These are phyloP conservation scores for Dactylis glomerata DNA, from an alignment of 176 grass and related monocot species.

Conservation along the genomic window DNA sequence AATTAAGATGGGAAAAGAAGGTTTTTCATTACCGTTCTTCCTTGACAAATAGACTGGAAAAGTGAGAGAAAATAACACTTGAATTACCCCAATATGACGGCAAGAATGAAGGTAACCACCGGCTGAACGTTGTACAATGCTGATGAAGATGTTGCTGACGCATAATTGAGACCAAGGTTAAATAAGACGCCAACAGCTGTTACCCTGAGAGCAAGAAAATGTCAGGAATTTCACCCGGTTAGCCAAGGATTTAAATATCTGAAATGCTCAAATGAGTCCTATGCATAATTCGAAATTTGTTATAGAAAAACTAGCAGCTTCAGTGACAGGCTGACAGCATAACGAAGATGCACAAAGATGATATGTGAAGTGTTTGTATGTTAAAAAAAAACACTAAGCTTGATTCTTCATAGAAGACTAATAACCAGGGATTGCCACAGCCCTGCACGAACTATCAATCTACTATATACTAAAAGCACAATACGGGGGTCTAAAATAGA, in stretches of 20 bases:
- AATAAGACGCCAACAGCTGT: constrained; percentile 35
- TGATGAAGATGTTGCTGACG: constrained; percentile 50
- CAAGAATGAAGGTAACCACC: constrained; percentile 62
- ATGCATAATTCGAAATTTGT: neutral
- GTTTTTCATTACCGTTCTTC: neutral
- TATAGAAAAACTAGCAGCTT: neutral
- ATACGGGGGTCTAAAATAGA: too few species aligned
- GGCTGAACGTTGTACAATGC: constrained; percentile 62
- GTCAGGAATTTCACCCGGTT: neutral
- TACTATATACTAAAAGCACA: too few species aligned
- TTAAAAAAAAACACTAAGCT: neutral
- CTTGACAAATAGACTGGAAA: neutral
- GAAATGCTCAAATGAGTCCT: neutral
- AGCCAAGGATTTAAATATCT: neutral
- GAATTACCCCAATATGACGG: constrained; percentile 57
- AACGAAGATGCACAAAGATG: neutral
- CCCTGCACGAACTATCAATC: too few species aligned
- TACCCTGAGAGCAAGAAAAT: constrained; percentile 29
- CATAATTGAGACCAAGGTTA: constrained; percentile 58
- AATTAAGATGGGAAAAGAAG: neutral
- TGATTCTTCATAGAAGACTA: neutral
- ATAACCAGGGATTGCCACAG: neutral
- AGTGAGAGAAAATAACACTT: neutral
- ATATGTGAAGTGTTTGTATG: neutral
- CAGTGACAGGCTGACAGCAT: neutral